phyloP scores from a whole-genome alignment of 257 asterid genomes.

The Solanum stenotomum region DNA sequence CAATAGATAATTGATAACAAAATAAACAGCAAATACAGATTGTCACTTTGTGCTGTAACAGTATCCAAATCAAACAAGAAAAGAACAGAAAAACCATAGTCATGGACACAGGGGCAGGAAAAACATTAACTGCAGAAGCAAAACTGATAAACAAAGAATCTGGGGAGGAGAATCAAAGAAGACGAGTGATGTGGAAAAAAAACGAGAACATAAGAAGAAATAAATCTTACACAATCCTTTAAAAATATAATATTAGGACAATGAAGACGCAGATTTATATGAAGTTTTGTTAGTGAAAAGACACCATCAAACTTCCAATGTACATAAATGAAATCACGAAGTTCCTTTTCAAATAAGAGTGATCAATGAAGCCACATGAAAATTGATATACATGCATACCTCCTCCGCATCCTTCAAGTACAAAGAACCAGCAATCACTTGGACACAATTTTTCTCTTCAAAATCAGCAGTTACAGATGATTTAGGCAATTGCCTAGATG shows the following conservation, averaged over 20 bases:
- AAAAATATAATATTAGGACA: neutral
- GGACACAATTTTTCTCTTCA: constrained; percentile 40
- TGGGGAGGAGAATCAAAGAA: neutral
- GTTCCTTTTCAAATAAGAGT: neutral
- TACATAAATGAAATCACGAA: neutral
- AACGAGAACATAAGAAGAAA: neutral
- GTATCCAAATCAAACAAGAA: neutral
- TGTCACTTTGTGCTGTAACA: neutral
- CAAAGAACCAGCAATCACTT: constrained; percentile 78
- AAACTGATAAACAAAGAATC: neutral
- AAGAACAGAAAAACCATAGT: neutral
- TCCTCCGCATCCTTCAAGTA: constrained; percentile 85
- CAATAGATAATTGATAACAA: neutral
- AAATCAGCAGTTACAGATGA: constrained; percentile 26
- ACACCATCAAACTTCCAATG: neutral
- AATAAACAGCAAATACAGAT: neutral
- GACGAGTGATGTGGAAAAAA: neutral
- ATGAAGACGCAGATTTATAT: neutral
- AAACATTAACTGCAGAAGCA: neutral
- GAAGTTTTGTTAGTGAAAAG: neutral
- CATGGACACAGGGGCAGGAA: neutral
- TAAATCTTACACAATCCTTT: neutral
- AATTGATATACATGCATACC: constrained; percentile 33
- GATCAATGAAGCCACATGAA: neutral
- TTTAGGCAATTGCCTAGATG: constrained; percentile 39